phyloP scores from a whole-genome alignment of 73 alveolate species.

The Blepharisma japonicum region DNA sequence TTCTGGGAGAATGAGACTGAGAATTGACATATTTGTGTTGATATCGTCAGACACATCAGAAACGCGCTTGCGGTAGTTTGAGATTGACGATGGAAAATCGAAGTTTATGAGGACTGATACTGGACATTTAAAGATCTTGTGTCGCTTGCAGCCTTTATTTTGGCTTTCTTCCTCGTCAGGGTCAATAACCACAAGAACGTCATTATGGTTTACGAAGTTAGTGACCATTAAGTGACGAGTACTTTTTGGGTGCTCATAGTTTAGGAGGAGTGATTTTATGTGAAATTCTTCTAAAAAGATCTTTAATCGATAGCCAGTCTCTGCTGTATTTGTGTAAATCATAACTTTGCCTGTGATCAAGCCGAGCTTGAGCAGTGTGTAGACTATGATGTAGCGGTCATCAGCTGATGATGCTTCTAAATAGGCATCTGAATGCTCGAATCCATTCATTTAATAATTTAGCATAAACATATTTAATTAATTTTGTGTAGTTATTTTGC shows the following conservation, averaged over 20 bases:
- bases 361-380: constrained; percentile 18
- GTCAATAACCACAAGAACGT: constrained; percentile 7
- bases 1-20: neutral
- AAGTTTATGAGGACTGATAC: constrained; percentile 16
- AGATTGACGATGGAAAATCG: neutral
- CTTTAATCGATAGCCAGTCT: neutral
- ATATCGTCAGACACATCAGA: neutral
- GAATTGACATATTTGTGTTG: neutral
- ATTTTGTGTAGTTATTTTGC: constrained; percentile 29
- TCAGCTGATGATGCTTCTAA: neutral
- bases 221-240: constrained; percentile 18
- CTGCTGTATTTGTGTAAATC: constrained; percentile 1
- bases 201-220: neutral
- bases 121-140: constrained; percentile 8
- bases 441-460: neutral
- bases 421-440: constrained; percentile 3
- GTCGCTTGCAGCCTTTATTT: constrained; percentile 12
- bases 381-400: neutral
- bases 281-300: neutral
- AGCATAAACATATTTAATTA: too few relatives aligned
- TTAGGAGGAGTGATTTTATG: neutral
- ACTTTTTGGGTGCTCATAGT: constrained; percentile 4
- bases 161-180: constrained; percentile 27
- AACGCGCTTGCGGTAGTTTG: neutral
- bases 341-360: constrained; percentile 6